Evolutionary conservation across 331 rosid genomes (phyloP), one percentile per base, ranked within the genome.

Genomic region (Malus hybrid): DNA sequence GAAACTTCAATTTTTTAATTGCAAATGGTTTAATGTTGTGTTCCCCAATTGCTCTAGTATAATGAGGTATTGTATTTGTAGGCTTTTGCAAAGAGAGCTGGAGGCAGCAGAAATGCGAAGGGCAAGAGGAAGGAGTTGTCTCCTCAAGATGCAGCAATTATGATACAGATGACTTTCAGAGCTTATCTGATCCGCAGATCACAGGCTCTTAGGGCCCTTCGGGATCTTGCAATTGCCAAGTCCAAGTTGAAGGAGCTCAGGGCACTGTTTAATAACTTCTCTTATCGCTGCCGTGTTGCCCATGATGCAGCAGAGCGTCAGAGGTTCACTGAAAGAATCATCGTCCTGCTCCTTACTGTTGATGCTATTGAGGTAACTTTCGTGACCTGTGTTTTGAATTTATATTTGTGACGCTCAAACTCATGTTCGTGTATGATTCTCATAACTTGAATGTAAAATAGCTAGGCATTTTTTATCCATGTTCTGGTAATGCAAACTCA

Each of bases 121-220:
- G 96, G 97, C 13, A 93, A 93, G 89, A 91, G 67, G 91, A 93
- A 91, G 93, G 93, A 89, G 69, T 39, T 88, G 77, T 93, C 97
- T 69, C 88, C 92, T 61, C 97, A 89, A 82, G 98, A 91, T 76
- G 97, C 98, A 73, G 98, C 96, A 27, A 65, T 83, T 76, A 57
- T 86, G 85, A 93, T 93, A 85, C 97, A 93, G 83, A 34, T 83
- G 67, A 85, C 61, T 67, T 93, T 93, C 80, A 91, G 91, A 69
- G 90, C 93, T 22, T 93, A 89, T 76, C 74, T 93, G 77, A 86
- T 93, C 71, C 93, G 85, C 10, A 78, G 98, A 76, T 93, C 98
- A 31, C 82, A 89, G 84, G 84, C 93, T 78, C 96, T 93, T 20
- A 95, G 96, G 19, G 95, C 93, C 48, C 96, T 93, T 39, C 82